A percentile compares a stretch with the other conserved stretches of the same genome.
Conservation (phyloP, 768 basidiomycete species). For the Tylopilus plumbeoviolaceoides region DNA sequence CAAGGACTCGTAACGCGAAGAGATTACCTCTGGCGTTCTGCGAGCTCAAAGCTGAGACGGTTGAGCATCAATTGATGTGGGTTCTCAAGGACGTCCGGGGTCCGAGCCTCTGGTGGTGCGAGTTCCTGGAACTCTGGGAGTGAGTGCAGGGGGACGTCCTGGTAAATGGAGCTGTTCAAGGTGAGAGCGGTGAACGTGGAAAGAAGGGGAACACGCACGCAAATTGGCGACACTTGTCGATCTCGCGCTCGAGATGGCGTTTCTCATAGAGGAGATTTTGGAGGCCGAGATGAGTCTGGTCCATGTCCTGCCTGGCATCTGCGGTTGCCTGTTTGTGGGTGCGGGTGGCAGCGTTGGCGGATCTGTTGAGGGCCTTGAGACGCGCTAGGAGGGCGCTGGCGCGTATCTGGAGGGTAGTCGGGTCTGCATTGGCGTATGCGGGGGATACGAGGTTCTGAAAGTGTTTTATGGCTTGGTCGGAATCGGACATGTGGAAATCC, state of each 20-base stretch:
- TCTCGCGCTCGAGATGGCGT: slow-evolving; percentile 85
- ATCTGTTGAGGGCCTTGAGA: slow-evolving; percentile 75
- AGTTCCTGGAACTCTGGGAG: slow-evolving; percentile 63
- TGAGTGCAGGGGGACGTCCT: slow-evolving; percentile 74
- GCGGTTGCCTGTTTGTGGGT: slow-evolving; percentile 66
- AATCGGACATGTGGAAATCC: slow-evolving; percentile 25
- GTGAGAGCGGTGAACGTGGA: neutral
- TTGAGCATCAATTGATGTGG: slow-evolving; percentile 86
- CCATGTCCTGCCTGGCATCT: slow-evolving; percentile 83
- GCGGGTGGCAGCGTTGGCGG: slow-evolving; percentile 67
- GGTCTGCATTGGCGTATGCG: slow-evolving; percentile 42
- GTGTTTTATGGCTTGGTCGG: slow-evolving; percentile 52
- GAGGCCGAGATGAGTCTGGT: slow-evolving; percentile 79
- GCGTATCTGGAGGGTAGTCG: slow-evolving; percentile 49
- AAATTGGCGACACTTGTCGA: slow-evolving; percentile 89
- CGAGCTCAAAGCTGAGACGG: slow-evolving; percentile 81
- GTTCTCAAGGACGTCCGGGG: slow-evolving; percentile 56
- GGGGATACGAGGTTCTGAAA: slow-evolving; percentile 61
- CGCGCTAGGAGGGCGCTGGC: slow-evolving; percentile 75
- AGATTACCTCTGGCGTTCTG: slow-evolving; percentile 78
- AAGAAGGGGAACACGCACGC: slow-evolving; percentile 45
- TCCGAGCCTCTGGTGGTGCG: slow-evolving; percentile 66
- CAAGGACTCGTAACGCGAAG: neutral
- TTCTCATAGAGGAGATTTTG: slow-evolving; percentile 90
- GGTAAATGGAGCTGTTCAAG: slow-evolving; percentile 71